Evolutionary conservation across 2,329 filamentous ascomycete species (phyloP).

Genomic region (Colletotrichum sansevieriae): DNA sequence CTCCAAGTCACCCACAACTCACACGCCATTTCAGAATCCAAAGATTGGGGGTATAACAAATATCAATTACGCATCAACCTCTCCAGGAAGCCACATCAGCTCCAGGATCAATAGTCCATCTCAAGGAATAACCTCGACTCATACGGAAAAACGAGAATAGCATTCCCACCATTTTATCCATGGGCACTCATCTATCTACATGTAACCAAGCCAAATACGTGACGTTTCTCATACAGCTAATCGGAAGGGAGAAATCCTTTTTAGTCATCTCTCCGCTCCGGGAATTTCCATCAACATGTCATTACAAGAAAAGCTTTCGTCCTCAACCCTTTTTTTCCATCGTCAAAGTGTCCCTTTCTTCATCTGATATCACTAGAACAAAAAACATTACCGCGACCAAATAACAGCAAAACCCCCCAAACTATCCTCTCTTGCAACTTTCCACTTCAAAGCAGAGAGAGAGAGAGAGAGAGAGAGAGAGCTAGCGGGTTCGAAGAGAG

Average conservation of each 20-base stretch:
- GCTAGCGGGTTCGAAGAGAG: background rate
- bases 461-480: background rate
- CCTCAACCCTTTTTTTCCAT: background rate
- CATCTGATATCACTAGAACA: too few relatives aligned
- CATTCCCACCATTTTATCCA: background rate
- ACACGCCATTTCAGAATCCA: too few relatives aligned
- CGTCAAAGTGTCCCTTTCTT: background rate
- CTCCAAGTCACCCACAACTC: too few relatives aligned
- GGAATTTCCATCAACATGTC: background rate
- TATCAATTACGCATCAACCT: too few relatives aligned
- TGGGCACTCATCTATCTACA: slow-evolving; percentile 3
- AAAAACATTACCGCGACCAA: too few relatives aligned
- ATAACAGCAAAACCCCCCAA: background rate
- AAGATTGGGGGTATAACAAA: too few relatives aligned
- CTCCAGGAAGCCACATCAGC: background rate
- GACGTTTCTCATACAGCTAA: background rate
- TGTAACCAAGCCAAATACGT: background rate
- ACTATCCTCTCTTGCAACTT: slow-evolving; percentile 2
- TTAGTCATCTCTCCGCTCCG: background rate
- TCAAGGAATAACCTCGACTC: background rate
- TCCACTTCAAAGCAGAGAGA: background rate
- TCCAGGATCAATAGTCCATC: background rate
- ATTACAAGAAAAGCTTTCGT: too few relatives aligned
- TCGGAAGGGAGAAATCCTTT: background rate
- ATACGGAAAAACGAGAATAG: background rate